Base-by-base conservation (phyloP, 169 alveolate genomes). In the Plasmodium vivax region DNA sequence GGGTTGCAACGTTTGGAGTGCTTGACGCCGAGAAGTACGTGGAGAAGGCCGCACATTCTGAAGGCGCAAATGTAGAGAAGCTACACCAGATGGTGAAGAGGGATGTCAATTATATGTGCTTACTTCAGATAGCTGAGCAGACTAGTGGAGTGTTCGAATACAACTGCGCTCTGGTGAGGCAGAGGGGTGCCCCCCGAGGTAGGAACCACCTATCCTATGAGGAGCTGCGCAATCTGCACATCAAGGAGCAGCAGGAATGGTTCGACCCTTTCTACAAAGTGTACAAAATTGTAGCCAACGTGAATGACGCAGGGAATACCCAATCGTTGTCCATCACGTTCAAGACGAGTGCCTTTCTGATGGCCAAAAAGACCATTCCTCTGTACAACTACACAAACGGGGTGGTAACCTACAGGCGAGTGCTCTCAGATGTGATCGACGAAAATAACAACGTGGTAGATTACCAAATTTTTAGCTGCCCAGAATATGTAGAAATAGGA, bases 251-350 rank as follows among this genome's bases (percentile, higher is more conserved):
- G 30, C 27, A 19, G 56, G 27, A 47, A n/a, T 30, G 1, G 16
- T 27, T 27, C 0, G 74, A 62, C n/a, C 32, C 54, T 36, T 74
- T 12, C 74, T 62, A 75, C 45, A 90, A 80, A 12, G 38, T 90
- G 45, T 90, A 90, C 27, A 90, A 90, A 90, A 90, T 90, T 23
- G 54, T 90, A 1, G 87, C 83, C 58, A 90, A 36, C 62, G 56
- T 90, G 8, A 80, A 90, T 45, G 56, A 80, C 43, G 56, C 30
- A 58, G 23, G 68, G 2, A 80, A n/a, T 80, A 80, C 68, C 14
- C 32, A 47, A n/a, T 68, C 72, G 7, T 5, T n/a, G 0, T 58
- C 56, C 32, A 81, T 90, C 7, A 80, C 72, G 30, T 80, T 90
- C 41, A 90, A 90, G 30, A 56, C 82, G 2, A 90, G 73, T 2